Evolutionary conservation across 2,329 filamentous ascomycete species (phyloP), one percentile per base, ranked within the genome.

Genomic region (Leptographium radiaticola): DNA sequence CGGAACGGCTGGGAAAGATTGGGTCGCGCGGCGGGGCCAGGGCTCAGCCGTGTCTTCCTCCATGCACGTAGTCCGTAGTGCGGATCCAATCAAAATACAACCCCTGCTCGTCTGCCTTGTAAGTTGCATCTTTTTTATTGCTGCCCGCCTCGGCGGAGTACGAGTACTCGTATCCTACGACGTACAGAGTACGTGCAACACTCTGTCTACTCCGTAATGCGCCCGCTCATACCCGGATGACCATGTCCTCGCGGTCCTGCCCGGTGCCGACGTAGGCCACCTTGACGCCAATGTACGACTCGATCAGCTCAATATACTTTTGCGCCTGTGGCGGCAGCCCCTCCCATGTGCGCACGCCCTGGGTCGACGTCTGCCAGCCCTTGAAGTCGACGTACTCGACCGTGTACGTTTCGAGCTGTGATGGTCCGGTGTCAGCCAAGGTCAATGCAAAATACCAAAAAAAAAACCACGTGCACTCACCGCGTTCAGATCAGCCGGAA

Each of bases 331-430:
- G 69, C 8, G 85, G 84, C 44, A 89, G 70, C 36, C 83, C 79
- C 45, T 77, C 73, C 63, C 73, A 89, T 57, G 69, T 75, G 65
- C 75, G 80, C 52, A 73, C 71, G 49, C 76, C 74, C 8, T 79
- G 80, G 0, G 81, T 89, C 39, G 76, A 71, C 63, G 72, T 74
- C 63, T 85, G 75, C 86, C 85, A 89, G 49, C 86, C 86, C 18
- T 77, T 74, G 55, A 89, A 67, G 52, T 81, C 84, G 61, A 81
- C 73, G 68, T 89, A 89, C 40, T 80, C 73, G 18, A 86, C 80
- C 62, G 84, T 76, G 53, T 80, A 74, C 52, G 72, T 70, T 33
- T 76, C 75, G 16, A 88, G 71, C 39, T 25, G 75, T 65, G 1
- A 15, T 33, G 13, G 6, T n/a, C n/a, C n/a, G n/a, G n/a, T n/a